A percentile compares a stretch with the other conserved stretches of the same genome.
These are phyloP conservation scores for Fusarium musae DNA, from an alignment of 2,329 filamentous ascomycete genomes.

Conservation along the genomic window DNA sequence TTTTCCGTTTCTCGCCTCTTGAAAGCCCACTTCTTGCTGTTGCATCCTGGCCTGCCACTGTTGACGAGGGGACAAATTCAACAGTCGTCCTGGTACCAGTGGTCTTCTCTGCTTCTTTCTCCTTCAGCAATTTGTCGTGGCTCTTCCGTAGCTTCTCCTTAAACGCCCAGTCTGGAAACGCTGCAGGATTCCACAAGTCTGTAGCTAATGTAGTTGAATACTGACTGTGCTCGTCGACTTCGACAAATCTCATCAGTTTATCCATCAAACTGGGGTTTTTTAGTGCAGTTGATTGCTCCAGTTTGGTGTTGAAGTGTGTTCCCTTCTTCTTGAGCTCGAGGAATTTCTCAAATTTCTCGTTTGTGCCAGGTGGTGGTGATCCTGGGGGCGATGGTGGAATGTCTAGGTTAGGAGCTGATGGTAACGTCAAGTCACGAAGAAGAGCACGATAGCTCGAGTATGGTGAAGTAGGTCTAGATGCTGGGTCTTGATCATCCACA, in stretches of 20 bases:
- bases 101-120: slow-evolving; percentile 57
- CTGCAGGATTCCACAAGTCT: slow-evolving; percentile 67
- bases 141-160: slow-evolving; percentile 61
- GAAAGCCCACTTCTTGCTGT: slow-evolving; percentile 38
- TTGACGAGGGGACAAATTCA: slow-evolving; percentile 60
- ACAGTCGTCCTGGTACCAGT: slow-evolving; percentile 56
- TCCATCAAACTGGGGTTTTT: slow-evolving; percentile 78
- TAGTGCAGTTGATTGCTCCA: slow-evolving; percentile 73
- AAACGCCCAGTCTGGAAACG: slow-evolving; percentile 66
- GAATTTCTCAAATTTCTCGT: slow-evolving; percentile 78
- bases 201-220: slow-evolving; percentile 71
- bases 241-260: slow-evolving; percentile 77
- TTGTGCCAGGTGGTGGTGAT: slow-evolving; percentile 63
- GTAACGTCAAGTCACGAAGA: slow-evolving; percentile 78
- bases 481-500: slow-evolving; percentile 32
- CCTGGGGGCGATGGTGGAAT: slow-evolving; percentile 80
- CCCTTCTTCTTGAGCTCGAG: slow-evolving; percentile 80
- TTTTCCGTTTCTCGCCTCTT: slow-evolving; percentile 49
- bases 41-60: slow-evolving; percentile 34
- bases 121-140: slow-evolving; percentile 58
- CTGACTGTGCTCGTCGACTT: slow-evolving; percentile 61
- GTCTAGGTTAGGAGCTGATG: slow-evolving; percentile 75
- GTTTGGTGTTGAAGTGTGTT: slow-evolving; percentile 80
- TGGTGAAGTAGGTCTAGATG: slow-evolving; percentile 64
- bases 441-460: slow-evolving; percentile 73